Base-by-base conservation (phyloP, 179 eudicot species). In the Beta lomatogona region DNA sequence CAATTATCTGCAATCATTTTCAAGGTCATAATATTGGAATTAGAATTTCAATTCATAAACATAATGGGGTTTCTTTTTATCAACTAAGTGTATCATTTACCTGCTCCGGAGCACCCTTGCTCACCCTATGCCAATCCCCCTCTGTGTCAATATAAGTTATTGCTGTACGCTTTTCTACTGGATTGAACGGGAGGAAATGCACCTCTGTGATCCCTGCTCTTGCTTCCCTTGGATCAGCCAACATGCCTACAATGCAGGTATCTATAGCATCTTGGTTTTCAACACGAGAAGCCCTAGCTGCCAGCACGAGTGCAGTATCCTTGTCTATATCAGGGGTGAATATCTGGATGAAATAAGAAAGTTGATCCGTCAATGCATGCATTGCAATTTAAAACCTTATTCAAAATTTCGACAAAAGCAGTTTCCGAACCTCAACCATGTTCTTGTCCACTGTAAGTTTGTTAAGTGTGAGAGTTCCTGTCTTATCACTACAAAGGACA, bases 61-160 rank as follows among this genome's bases (percentile, higher is more conserved):
- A 46, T 59, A 73, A n/a, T 66, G 68, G n/a, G n/a, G 65, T 25
- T 14, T 53, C 21, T 46, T 41, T 48, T 67, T 16, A 55, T 13
- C 50, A 22, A 48, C 59, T 22, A 50, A 50, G 50, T 50, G 4
- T 48, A 54, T 6, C 15, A 14, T 19, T 70, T 81, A 92, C 97
- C 93, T 93, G 96, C 83, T 93, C 98, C 18, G 98, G 98, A 65
- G 96, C 98, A 31, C 96, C 98, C 87, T 93, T 93, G 92, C 94
- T 93, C 19, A 87, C 85, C 65, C 98, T 81, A 65, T 92, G 86
- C 98, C 98, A 93, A 76, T 89, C 83, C 3, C 90, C 97, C 45
- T 81, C 80, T 13, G 84, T 13, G 55, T 93, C 98, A 1, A 81
- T 73, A 82, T 89, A 92, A 48, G 98, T 93, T 50, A 92, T 91